These are phyloP conservation scores for Hymenotorrendiella dingleyae DNA, from an alignment of 2,329 filamentous ascomycete genomes.

Conservation along the genomic window DNA sequence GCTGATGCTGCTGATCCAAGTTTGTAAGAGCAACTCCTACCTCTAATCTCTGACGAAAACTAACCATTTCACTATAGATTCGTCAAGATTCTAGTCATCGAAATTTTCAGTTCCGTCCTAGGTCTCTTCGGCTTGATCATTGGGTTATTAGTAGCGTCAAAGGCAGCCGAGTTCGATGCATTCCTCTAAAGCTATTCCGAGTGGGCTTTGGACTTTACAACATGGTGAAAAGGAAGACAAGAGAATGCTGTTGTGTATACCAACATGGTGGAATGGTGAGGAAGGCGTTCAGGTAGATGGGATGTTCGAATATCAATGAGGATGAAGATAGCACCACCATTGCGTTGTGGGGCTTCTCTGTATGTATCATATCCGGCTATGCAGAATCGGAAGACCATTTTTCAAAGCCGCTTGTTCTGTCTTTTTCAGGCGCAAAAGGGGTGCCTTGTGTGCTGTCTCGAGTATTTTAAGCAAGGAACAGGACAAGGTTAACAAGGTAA, in stretches of 20 bases:
- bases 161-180: constrained; percentile 64
- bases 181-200: too few relatives aligned
- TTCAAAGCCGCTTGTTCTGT: too few relatives aligned
- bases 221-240: not conserved
- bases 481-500: too few relatives aligned
- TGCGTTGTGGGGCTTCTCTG: constrained; percentile 15
- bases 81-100: constrained; percentile 97
- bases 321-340: constrained; percentile 13
- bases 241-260: constrained; percentile 17
- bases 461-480: too few relatives aligned
- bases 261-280: constrained; percentile 9
- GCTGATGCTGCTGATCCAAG: constrained; percentile 90
- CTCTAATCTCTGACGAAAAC: not conserved
- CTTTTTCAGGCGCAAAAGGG: too few relatives aligned
- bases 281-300: constrained; percentile 22
- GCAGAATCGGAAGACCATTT: too few relatives aligned
- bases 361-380: constrained; percentile 24
- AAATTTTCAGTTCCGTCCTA: constrained; percentile 97
- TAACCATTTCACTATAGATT: constrained; percentile 62
- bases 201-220: too few relatives aligned
- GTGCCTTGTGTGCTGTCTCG: too few relatives aligned
- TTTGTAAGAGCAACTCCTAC: constrained; percentile 56
- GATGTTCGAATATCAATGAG: constrained; percentile 11
- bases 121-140: constrained; percentile 96
- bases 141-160: constrained; percentile 79